Evolutionary conservation across 805 yeast genomes (phyloP).

Genomic region (Lachancea sp.): DNA sequence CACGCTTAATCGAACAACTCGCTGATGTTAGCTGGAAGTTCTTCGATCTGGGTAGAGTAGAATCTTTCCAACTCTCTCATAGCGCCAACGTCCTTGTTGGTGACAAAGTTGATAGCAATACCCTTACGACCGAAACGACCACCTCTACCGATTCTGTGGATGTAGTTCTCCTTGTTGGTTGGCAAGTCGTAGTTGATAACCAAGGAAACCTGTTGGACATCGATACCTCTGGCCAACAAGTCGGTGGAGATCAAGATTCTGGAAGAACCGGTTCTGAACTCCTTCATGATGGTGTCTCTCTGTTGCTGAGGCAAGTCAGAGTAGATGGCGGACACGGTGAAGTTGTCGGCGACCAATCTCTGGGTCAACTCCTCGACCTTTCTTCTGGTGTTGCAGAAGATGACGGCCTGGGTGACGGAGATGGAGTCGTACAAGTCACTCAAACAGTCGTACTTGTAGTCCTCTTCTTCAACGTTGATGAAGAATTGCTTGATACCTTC

Average conservation of each 20-base stretch:
- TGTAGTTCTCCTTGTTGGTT: conserved; percentile 85
- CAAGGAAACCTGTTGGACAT: conserved; percentile 94
- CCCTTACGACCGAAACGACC: conserved; percentile 99
- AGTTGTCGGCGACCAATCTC: conserved; percentile 70
- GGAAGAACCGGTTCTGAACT: conserved; percentile 88
- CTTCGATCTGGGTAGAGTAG: conserved; percentile 69
- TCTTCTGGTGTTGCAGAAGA: conserved; percentile 93
- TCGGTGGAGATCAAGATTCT: conserved; percentile 94
- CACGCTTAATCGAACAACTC: conserved; percentile 32
- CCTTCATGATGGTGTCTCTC: conserved; percentile 91
- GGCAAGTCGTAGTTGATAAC: conserved; percentile 96
- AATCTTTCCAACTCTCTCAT: conserved; percentile 69
- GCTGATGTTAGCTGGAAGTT: conserved; percentile 71
- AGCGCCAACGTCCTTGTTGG: conserved; percentile 66
- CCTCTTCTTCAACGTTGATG: conserved; percentile 86
- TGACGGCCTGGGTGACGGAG: conserved; percentile 95
- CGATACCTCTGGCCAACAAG: conserved; percentile 97
- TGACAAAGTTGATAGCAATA: conserved; percentile 91
- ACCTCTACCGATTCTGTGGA: conserved; percentile 96
- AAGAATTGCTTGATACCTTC: conserved; percentile 93
- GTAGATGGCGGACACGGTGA: conserved; percentile 93
- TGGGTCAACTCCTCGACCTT: conserved; percentile 89
- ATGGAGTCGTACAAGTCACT: conserved; percentile 93
- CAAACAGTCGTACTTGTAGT: conserved; percentile 88
- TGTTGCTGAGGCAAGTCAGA: conserved; percentile 95